phyloP scores from a whole-genome alignment of 73 alveolate species.

The Durusdinium trenchii region DNA sequence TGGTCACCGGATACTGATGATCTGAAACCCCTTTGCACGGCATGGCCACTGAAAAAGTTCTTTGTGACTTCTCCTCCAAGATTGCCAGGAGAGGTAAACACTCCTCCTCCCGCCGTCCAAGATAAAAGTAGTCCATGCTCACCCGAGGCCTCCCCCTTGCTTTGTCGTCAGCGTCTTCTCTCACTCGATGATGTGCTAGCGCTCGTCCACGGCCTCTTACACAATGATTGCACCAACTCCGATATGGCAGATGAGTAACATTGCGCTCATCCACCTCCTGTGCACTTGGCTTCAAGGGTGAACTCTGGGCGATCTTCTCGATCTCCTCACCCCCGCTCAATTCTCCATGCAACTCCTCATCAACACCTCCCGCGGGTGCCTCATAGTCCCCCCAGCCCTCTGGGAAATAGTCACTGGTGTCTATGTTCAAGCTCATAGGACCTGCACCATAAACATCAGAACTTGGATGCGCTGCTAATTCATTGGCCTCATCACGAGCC shows the following conservation, averaged over 20 bases:
- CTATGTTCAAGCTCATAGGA: not conserved
- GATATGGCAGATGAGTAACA: not conserved
- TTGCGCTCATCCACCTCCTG: not conserved
- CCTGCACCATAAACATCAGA: not conserved
- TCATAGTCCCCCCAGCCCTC: not conserved
- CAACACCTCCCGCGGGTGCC: not conserved
- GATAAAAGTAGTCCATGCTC: slow-evolving; percentile 21
- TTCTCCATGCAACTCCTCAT: too few species aligned
- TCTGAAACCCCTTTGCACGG: not conserved
- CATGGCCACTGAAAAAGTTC: not conserved
- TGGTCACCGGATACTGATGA: not conserved
- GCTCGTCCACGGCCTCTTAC: slow-evolving; percentile 2
- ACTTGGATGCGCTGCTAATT: not conserved
- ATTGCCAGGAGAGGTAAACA: slow-evolving; percentile 8
- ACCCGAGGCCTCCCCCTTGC: not conserved
- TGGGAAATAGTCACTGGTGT: not conserved
- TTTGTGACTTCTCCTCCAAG: too few species aligned
- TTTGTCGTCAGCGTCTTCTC: not conserved
- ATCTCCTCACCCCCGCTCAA: too few species aligned
- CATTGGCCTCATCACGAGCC: not conserved
- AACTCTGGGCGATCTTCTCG: not conserved
- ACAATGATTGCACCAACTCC: slow-evolving; percentile 47
- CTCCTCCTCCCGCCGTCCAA: slow-evolving; percentile 1
- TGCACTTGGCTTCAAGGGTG: not conserved
- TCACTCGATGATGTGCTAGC: not conserved